Evolutionary conservation across 1,284 basidiomycete genomes (phyloP).

Genomic region (Ganoderma meredithae): DNA sequence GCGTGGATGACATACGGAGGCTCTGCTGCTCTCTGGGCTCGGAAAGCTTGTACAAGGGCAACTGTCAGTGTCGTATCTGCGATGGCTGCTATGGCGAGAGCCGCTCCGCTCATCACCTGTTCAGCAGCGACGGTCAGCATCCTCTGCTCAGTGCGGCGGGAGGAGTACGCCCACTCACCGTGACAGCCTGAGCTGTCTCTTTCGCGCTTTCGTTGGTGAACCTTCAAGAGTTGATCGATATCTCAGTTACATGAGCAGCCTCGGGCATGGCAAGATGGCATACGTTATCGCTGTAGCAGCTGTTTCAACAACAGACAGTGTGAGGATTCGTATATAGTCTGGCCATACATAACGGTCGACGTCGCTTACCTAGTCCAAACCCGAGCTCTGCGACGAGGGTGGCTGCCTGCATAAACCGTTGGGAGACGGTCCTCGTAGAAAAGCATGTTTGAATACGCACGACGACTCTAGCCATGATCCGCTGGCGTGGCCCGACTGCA

Average conservation of each 20-base stretch:
- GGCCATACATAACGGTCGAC: neutral
- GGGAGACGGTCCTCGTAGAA: neutral
- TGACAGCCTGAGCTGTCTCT: neutral
- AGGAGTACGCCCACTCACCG: neutral
- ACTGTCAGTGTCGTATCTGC: slow-evolving; percentile 10
- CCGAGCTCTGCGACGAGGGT: slow-evolving; percentile 5
- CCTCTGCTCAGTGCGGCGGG: too few relatives aligned
- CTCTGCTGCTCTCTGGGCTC: neutral
- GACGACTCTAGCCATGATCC: slow-evolving; percentile 8
- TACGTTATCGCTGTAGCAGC: slow-evolving; percentile 5
- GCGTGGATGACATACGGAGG: neutral
- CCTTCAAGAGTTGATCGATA: neutral
- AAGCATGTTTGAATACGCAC: neutral
- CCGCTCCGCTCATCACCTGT: slow-evolving; percentile 3
- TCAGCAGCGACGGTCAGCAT: neutral
- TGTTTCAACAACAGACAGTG: neutral
- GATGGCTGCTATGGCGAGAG: slow-evolving; percentile 5
- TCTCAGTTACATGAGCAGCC: neutral
- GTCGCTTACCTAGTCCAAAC: neutral
- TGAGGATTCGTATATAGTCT: neutral
- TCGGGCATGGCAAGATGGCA: neutral
- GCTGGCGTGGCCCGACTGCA: slow-evolving; percentile 11
- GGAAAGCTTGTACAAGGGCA: neutral
- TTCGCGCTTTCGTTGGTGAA: neutral
- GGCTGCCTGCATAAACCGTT: neutral